Conservation (phyloP, 1,139 yeast genomes). For the Blastobotrys raffinosifermentans region DNA sequence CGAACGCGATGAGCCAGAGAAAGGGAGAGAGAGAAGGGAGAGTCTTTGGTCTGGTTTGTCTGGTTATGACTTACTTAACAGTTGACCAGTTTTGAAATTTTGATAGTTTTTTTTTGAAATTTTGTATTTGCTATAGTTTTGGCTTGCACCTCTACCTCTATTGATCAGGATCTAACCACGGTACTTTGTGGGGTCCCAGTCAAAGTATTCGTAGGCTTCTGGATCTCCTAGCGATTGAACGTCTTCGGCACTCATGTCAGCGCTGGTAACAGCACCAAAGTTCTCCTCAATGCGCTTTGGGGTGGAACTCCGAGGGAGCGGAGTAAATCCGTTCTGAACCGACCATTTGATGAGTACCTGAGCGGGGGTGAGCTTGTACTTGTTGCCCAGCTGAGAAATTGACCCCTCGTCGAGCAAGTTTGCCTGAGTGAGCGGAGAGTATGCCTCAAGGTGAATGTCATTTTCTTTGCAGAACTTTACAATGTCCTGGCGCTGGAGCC, state of each 20-base stretch:
- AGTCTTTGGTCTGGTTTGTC: too few species aligned
- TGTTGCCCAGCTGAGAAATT: slow-evolving; percentile 36
- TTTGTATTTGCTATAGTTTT: too few species aligned
- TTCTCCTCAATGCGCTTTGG: slow-evolving; percentile 44
- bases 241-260: slow-evolving; percentile 42
- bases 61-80: too few species aligned
- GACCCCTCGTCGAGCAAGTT: slow-evolving; percentile 46
- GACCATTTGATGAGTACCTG: slow-evolving; percentile 44
- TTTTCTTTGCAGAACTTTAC: slow-evolving; percentile 47
- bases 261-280: slow-evolving; percentile 42
- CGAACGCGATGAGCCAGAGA: too few species aligned
- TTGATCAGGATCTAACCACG: too few species aligned
- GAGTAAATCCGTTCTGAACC: slow-evolving; percentile 43
- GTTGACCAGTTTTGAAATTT: too few species aligned
- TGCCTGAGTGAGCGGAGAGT: slow-evolving; percentile 64
- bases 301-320: slow-evolving; percentile 64
- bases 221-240: slow-evolving; percentile 29
- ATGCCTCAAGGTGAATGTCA: slow-evolving; percentile 56
- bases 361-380: slow-evolving; percentile 38
- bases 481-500: slow-evolving; percentile 51
- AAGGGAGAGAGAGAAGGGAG: too few species aligned
- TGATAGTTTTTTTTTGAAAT: too few species aligned
- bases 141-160: too few species aligned
- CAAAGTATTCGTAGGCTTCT: slow-evolving; percentile 21
- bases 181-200: slow-evolving; percentile 19